Evolutionary conservation across 2,329 filamentous ascomycete genomes (phyloP).

Genomic region (Alternaria arbusti): DNA sequence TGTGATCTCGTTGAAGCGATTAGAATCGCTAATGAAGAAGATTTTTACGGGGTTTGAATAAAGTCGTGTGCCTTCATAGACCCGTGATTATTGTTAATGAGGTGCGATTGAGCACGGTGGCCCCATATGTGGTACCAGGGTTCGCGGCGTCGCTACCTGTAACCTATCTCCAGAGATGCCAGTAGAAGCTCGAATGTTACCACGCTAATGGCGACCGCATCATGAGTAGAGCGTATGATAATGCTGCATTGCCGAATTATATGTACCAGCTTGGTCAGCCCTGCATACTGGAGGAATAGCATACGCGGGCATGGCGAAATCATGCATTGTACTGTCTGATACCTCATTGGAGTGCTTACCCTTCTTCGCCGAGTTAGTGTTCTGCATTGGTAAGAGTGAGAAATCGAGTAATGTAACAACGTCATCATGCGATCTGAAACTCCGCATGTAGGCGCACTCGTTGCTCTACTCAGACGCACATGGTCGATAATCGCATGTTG

Average conservation of each 20-base stretch:
- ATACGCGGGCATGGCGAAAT: not conserved
- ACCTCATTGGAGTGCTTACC: not conserved
- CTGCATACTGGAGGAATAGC: not conserved
- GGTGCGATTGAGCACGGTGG: not conserved
- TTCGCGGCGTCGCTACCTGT: not conserved
- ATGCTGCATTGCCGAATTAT: not conserved
- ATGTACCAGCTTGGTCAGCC: not conserved
- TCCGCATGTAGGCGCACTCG: not conserved
- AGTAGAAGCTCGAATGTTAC: not conserved
- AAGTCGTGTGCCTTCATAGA: not conserved
- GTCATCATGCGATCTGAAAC: not conserved
- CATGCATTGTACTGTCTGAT: not conserved
- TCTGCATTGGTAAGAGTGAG: not conserved
- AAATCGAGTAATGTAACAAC: not conserved
- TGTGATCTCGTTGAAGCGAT: not conserved
- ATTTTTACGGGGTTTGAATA: not conserved
- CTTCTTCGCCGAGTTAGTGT: not conserved
- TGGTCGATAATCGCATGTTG: not conserved
- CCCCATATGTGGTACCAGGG: not conserved
- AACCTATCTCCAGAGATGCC: not conserved
- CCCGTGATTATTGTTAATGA: not conserved
- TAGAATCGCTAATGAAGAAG: not conserved
- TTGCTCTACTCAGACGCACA: not conserved
- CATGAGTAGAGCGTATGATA: not conserved
- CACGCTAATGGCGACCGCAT: not conserved